phyloP scores from a whole-genome alignment of 257 asterid genomes.

The Solanum chilense region DNA sequence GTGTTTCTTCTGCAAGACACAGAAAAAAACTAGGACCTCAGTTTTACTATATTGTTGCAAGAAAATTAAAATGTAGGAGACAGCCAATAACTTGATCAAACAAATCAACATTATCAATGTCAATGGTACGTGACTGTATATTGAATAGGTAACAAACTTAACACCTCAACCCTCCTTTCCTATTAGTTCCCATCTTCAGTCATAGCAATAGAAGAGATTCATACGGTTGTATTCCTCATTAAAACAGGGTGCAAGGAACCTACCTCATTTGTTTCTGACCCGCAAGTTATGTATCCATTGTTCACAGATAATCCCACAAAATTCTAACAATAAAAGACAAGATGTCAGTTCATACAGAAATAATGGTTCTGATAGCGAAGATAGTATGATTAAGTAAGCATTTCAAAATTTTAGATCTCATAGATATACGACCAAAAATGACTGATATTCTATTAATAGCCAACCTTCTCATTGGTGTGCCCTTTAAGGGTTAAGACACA shows the following conservation, averaged over 20 bases:
- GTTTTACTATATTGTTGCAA: not conserved
- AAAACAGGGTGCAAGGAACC: not conserved
- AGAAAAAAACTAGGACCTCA: not conserved
- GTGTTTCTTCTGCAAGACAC: not conserved
- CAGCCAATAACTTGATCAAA: not conserved
- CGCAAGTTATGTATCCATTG: constrained; percentile 89
- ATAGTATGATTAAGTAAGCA: not conserved
- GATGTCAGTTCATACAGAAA: not conserved
- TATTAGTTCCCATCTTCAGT: not conserved
- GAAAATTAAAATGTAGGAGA: not conserved
- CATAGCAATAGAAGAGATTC: not conserved
- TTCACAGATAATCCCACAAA: constrained; percentile 88
- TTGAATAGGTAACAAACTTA: not conserved
- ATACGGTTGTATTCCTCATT: not conserved
- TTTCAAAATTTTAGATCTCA: not conserved
- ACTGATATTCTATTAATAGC: not conserved
- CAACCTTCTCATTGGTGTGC: constrained; percentile 91
- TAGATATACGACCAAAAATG: not conserved
- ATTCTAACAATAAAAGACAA: constrained; percentile 48
- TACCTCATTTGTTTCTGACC: constrained; percentile 95
- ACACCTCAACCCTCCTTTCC: not conserved
- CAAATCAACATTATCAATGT: not conserved
- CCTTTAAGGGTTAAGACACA: constrained; percentile 74
- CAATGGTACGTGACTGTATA: not conserved
- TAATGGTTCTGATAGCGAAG: not conserved